phyloP scores from a whole-genome alignment of 495 filamentous ascomycete species.

The Neurospora terricola region DNA sequence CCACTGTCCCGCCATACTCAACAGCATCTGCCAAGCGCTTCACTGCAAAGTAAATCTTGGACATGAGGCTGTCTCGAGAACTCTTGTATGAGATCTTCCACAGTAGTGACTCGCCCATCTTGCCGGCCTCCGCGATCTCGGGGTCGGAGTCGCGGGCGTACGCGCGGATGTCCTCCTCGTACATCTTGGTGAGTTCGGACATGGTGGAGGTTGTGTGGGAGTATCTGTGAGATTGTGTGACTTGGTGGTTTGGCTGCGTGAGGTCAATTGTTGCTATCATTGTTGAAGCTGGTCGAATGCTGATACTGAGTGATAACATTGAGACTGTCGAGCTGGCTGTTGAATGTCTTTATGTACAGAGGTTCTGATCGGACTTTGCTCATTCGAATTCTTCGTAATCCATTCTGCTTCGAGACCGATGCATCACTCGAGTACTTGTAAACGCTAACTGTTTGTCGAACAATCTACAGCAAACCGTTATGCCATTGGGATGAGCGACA shows the following conservation, averaged over 20 bases:
- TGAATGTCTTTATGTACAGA: background rate
- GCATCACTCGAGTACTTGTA: background rate
- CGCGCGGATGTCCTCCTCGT: background rate
- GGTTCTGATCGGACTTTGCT: background rate
- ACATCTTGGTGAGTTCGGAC: background rate
- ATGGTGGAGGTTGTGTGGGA: background rate
- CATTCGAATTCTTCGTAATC: background rate
- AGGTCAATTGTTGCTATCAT: too few species aligned
- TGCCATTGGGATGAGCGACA: background rate
- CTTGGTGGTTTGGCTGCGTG: too few species aligned
- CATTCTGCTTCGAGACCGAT: background rate
- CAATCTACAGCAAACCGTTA: background rate
- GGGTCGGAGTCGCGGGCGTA: background rate
- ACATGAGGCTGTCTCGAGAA: background rate
- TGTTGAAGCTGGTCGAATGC: background rate
- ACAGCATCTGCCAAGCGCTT: background rate
- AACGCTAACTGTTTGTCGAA: background rate
- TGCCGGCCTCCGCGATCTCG: background rate
- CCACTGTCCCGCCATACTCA: background rate
- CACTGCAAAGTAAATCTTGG: background rate
- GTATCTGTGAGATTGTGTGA: too few species aligned
- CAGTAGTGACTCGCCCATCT: background rate
- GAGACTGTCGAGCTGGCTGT: background rate
- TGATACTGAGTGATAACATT: background rate
- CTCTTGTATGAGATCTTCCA: background rate